Percentiles rank a stretch among this genome's conserved stretches.
Conservation (phyloP, 164 flowering plant genomes). For the Santalum album region DNA sequence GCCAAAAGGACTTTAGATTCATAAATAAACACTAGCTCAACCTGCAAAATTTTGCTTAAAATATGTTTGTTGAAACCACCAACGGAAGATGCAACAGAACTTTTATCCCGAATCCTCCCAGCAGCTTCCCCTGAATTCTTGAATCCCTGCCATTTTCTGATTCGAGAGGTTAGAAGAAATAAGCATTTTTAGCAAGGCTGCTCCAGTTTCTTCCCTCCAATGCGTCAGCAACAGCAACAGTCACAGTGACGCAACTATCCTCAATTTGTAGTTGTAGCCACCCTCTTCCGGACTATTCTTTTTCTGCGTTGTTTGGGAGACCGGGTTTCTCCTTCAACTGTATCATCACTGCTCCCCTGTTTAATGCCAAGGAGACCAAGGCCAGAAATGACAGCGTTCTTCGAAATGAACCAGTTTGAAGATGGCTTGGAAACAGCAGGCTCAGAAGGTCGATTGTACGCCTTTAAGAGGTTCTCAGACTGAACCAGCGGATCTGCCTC, state of each 20-base stretch:
- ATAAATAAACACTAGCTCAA: too few species aligned
- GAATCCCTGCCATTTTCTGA: too few species aligned
- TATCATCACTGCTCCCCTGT: slow-evolving; percentile 34
- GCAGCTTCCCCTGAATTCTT: too few species aligned
- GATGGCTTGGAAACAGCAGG: slow-evolving; percentile 25
- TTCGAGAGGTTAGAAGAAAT: too few species aligned
- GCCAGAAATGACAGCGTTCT: slow-evolving; percentile 69
- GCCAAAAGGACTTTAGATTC: too few species aligned
- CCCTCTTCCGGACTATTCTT: slow-evolving; percentile 71
- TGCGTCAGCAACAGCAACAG: neutral
- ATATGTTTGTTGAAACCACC: too few species aligned
- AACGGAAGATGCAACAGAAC: too few species aligned
- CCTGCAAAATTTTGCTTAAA: too few species aligned
- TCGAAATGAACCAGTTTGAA: slow-evolving; percentile 85
- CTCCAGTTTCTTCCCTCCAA: too few species aligned
- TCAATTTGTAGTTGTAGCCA: too few species aligned
- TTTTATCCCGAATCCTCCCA: too few species aligned
- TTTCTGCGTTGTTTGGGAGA: slow-evolving; percentile 75
- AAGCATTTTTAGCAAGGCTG: too few species aligned
- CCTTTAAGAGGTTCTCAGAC: slow-evolving; percentile 61
- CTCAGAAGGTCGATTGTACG: slow-evolving; percentile 56
- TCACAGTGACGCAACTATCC: slow-evolving; percentile 21
- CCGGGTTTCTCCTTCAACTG: slow-evolving; percentile 32
- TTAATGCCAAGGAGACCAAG: slow-evolving; percentile 77
- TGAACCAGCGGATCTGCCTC: slow-evolving; percentile 74